phyloP scores from a whole-genome alignment of 495 filamentous ascomycete species.

The Aspergillus bertholletiae region DNA sequence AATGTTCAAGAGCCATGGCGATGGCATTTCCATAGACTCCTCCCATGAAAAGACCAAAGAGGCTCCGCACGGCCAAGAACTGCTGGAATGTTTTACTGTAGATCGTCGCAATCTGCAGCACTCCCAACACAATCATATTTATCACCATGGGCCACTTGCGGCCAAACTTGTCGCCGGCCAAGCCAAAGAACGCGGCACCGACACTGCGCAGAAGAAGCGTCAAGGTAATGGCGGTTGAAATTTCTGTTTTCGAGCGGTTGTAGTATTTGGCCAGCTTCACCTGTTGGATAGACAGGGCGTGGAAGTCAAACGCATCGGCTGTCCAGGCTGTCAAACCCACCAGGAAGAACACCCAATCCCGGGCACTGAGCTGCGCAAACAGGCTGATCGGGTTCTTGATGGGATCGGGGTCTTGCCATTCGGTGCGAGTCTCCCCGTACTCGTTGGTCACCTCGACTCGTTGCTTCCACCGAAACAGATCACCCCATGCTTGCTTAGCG shows the following conservation, averaged over 20 bases:
- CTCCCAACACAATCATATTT: constrained; percentile 62
- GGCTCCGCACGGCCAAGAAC: constrained; percentile 64
- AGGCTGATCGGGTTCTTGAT: constrained; percentile 61
- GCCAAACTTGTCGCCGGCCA: constrained; percentile 71
- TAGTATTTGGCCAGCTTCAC: constrained; percentile 67
- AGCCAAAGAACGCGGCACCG: constrained; percentile 67
- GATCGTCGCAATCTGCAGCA: constrained; percentile 70
- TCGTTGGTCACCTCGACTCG: constrained; percentile 59
- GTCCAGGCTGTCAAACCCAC: constrained; percentile 64
- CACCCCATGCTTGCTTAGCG: constrained; percentile 54
- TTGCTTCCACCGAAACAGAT: constrained; percentile 67
- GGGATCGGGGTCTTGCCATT: constrained; percentile 58
- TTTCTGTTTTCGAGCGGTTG: constrained; percentile 57
- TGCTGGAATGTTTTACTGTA: constrained; percentile 62
- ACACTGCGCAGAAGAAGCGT: constrained; percentile 67
- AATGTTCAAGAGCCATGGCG: constrained; percentile 76
- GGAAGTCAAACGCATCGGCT: constrained; percentile 74
- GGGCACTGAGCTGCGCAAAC: constrained; percentile 49
- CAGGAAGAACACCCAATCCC: constrained; percentile 62
- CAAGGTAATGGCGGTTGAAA: constrained; percentile 70
- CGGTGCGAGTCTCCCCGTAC: constrained; percentile 44
- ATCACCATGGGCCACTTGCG: constrained; percentile 77
- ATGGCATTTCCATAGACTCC: constrained; percentile 80
- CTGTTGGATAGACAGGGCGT: constrained; percentile 69
- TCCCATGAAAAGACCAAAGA: constrained; percentile 83